Conservation (phyloP, 257 asterid species). For the Henckelia pumila region DNA sequence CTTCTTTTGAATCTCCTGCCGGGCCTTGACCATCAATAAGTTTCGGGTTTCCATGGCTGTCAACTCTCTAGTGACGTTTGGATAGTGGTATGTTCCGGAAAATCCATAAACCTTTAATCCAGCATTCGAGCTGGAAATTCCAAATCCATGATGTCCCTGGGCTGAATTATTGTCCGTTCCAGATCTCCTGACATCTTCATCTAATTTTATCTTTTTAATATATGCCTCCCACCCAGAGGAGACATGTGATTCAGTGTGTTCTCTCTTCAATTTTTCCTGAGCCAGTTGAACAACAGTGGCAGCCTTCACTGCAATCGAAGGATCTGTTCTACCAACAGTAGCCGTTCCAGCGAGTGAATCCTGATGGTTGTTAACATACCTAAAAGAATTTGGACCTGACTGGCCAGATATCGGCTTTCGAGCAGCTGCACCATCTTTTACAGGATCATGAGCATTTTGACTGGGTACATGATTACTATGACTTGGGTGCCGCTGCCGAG, state of each 20-base stretch:
- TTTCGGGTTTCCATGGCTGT: slow-evolving; percentile 8
- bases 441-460: slow-evolving; percentile 27
- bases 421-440: slow-evolving; percentile 32
- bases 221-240: slow-evolving; percentile 22
- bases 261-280: slow-evolving; percentile 55
- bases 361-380: slow-evolving; percentile 23
- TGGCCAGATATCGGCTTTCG: background rate
- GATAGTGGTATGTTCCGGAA: slow-evolving; percentile 15
- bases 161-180: slow-evolving; percentile 29
- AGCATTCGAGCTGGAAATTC: slow-evolving; percentile 13
- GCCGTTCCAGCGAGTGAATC: slow-evolving; percentile 25
- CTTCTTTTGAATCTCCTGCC: background rate
- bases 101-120: slow-evolving; percentile 29
- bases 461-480: slow-evolving; percentile 25
- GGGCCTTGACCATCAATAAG: slow-evolving; percentile 13
- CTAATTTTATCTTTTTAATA: slow-evolving; percentile 38
- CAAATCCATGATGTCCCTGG: slow-evolving; percentile 27
- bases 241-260: slow-evolving; percentile 42
- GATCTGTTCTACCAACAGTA: slow-evolving; percentile 39
- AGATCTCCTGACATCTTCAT: slow-evolving; percentile 29
- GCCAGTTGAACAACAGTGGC: slow-evolving; percentile 38
- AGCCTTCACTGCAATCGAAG: slow-evolving; percentile 42
- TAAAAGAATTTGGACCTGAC: slow-evolving; percentile 18
- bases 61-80: slow-evolving; percentile 18
- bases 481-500: slow-evolving; percentile 35